phyloP scores from a whole-genome alignment of 176 grass and related monocot genomes.

The Canna indica region DNA sequence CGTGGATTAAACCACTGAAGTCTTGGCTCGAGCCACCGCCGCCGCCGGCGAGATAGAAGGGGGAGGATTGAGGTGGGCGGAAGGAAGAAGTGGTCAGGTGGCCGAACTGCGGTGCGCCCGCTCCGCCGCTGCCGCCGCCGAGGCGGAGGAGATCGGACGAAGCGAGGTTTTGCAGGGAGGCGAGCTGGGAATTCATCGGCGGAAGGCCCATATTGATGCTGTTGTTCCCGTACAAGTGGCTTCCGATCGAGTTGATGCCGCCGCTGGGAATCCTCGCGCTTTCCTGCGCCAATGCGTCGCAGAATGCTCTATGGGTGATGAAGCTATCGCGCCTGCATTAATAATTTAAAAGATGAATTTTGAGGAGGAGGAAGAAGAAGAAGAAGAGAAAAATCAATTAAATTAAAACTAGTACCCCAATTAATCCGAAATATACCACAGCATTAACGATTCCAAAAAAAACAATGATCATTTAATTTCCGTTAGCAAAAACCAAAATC shows the following conservation, averaged over 20 bases:
- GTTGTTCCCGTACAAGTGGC: background rate
- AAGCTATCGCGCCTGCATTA: slow-evolving; percentile 14
- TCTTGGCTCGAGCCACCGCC: background rate
- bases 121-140: background rate
- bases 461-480: no score
- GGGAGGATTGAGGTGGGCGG: background rate
- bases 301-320: slow-evolving; percentile 16
- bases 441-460: no score
- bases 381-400: no score
- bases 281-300: slow-evolving; percentile 8
- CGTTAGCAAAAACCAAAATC: no score
- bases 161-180: background rate
- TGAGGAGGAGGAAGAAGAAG: no score
- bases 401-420: no score
- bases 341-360: background rate
- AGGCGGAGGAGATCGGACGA: background rate
- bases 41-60: background rate
- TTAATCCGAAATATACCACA: no score
- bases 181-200: background rate
- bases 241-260: background rate
- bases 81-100: background rate
- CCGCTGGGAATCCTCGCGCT: slow-evolving; percentile 1
- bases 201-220: background rate
- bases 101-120: background rate
- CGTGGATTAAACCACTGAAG: background rate